A percentile compares a stretch with the other conserved stretches of the same genome.
Conservation (phyloP, 2,329 filamentous ascomycete species). For the Capronia epimyces region DNA sequence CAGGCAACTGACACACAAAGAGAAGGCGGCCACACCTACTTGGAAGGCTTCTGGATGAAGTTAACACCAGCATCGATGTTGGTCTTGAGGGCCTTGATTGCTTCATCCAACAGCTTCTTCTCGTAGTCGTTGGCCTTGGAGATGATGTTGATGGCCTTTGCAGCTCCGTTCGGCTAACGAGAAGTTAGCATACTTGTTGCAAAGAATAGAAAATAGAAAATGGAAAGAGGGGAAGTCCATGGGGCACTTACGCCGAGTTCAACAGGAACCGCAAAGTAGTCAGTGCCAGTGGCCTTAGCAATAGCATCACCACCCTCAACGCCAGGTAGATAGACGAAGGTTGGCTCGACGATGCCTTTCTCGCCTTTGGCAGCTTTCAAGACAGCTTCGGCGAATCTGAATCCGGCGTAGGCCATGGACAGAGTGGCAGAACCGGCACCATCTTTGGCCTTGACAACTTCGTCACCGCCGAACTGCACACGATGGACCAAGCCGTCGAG, state of each 20-base stretch:
- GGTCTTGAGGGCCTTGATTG: constrained; percentile 72
- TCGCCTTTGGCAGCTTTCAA: constrained; percentile 83
- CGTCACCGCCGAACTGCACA: constrained; percentile 95
- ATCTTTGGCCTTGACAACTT: constrained; percentile 93
- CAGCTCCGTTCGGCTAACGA: constrained; percentile 68
- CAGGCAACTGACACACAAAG: constrained; percentile 24
- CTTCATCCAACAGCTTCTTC: constrained; percentile 75
- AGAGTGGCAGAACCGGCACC: constrained; percentile 84
- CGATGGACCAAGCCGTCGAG: constrained; percentile 86
- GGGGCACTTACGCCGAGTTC: constrained; percentile 77
- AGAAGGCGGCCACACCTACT: constrained; percentile 20
- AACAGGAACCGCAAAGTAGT: constrained; percentile 95
- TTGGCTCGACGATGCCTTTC: constrained; percentile 89
- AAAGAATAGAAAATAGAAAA: constrained; percentile 3
- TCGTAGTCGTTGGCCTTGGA: constrained; percentile 74
- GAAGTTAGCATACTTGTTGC: constrained; percentile 30
- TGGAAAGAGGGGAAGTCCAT: neutral
- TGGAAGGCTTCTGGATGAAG: constrained; percentile 77
- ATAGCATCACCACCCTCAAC: constrained; percentile 82
- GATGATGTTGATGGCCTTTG: constrained; percentile 79
- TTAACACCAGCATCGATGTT: constrained; percentile 93
- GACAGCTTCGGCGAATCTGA: constrained; percentile 93
- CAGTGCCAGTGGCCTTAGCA: constrained; percentile 71
- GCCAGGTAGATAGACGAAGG: constrained; percentile 90
- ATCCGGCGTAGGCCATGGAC: constrained; percentile 94